Conservation (phyloP, 169 alveolate species). For the Plasmodium vivax region DNA sequence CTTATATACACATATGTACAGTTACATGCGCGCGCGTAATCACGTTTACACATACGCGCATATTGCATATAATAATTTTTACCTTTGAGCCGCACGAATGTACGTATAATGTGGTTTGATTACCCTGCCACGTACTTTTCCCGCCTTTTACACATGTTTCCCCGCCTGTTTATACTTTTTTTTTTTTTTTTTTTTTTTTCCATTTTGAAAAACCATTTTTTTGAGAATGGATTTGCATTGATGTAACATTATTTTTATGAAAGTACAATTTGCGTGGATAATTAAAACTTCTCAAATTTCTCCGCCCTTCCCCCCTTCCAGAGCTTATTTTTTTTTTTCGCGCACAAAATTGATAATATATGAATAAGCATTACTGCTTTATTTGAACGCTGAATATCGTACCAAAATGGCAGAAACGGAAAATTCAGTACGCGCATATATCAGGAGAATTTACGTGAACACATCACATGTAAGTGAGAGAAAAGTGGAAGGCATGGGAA, state of each 20-base stretch:
- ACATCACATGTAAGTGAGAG: slow-evolving; percentile 56
- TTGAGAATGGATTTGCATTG: not conserved
- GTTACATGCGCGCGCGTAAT: not conserved
- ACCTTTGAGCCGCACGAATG: not conserved
- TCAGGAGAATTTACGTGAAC: slow-evolving; percentile 42
- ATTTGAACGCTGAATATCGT: not conserved
- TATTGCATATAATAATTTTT: not conserved
- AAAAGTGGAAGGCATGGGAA: not conserved
- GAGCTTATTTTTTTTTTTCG: slow-evolving; percentile 7
- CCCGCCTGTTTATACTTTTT: not conserved
- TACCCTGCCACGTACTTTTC: not conserved
- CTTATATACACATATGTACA: slow-evolving; percentile 7
- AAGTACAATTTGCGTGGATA: slow-evolving; percentile 1
- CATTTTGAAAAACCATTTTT: not conserved
- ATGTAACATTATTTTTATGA: slow-evolving; percentile 5
- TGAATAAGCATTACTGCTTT: not conserved
- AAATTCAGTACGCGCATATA: slow-evolving; percentile 42
- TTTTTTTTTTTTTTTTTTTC: slow-evolving; percentile 12
- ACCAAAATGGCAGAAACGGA: slow-evolving; percentile 64
- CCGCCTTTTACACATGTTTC: not conserved
- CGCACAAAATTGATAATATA: not conserved
- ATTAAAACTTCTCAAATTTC: not conserved
- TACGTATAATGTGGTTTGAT: not conserved
- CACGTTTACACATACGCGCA: not conserved
- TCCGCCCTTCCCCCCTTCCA: not conserved